Evolutionary conservation across 108 stramenopile species (phyloP).

Genomic region (Fragilaria crotonensis): DNA sequence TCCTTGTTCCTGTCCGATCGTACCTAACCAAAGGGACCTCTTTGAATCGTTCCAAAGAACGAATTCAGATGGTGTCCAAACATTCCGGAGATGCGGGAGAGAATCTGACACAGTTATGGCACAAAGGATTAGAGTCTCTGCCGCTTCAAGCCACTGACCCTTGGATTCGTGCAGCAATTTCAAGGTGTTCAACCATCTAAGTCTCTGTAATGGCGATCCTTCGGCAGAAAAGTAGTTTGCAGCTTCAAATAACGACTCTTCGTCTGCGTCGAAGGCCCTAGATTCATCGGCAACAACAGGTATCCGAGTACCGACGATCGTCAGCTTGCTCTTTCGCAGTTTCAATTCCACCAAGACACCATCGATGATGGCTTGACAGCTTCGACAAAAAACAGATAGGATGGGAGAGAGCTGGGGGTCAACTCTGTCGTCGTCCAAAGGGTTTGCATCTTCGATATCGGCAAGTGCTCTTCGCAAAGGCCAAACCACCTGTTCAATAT

Average conservation of each 20-base stretch:
- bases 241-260: constrained; percentile 81
- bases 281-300: background rate
- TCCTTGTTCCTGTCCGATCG: constrained; percentile 44
- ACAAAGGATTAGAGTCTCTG: constrained; percentile 68
- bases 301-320: constrained; percentile 33
- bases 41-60: constrained; percentile 59
- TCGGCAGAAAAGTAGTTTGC: constrained; percentile 73
- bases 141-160: constrained; percentile 78
- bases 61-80: constrained; percentile 74
- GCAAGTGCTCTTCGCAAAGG: constrained; percentile 74
- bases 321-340: constrained; percentile 31
- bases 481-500: constrained; percentile 66
- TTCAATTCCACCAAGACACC: constrained; percentile 78
- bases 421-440: constrained; percentile 74
- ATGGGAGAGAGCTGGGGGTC: constrained; percentile 73
- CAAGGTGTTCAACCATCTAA: constrained; percentile 71
- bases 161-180: constrained; percentile 65
- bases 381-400: constrained; percentile 56
- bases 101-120: constrained; percentile 61
- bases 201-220: constrained; percentile 54
- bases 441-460: constrained; percentile 80
- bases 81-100: constrained; percentile 44
- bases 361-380: constrained; percentile 78
- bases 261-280: constrained; percentile 76
- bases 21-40: constrained; percentile 61